Conservation (phyloP, 192 early-diverging fungal species). For the Linnemannia elongata region DNA sequence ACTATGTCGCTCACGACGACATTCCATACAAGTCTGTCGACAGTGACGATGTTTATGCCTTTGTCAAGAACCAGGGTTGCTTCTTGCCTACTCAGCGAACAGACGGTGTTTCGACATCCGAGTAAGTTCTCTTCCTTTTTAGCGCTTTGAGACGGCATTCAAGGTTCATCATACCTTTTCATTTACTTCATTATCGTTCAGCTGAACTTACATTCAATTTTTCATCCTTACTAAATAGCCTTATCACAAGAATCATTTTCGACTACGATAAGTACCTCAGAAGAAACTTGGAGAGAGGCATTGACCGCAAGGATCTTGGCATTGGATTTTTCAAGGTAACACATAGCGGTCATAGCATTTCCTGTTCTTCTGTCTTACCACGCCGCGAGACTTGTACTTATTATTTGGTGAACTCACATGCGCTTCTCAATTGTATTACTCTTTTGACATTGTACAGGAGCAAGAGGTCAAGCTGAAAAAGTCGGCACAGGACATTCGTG, state of each 20-base stretch:
- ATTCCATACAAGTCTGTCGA: constrained; percentile 81
- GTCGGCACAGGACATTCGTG: constrained; percentile 76
- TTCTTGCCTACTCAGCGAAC: constrained; percentile 80
- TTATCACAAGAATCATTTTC: constrained; percentile 87
- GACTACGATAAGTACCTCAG: constrained; percentile 89
- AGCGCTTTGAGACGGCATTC: neutral
- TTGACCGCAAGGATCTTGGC: constrained; percentile 84
- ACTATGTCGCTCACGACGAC: constrained; percentile 89
- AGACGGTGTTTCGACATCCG: constrained; percentile 86
- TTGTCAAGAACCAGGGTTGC: constrained; percentile 81
- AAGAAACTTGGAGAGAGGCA: constrained; percentile 87
- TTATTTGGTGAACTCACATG: neutral
- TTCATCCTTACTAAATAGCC: neutral
- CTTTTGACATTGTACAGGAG: constrained; percentile 54
- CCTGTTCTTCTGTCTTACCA: neutral
- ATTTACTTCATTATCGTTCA: neutral
- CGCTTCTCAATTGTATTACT: neutral
- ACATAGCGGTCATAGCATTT: neutral
- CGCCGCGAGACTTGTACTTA: neutral
- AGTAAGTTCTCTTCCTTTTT: constrained; percentile 26
- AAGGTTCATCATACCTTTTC: neutral
- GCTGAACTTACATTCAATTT: neutral
- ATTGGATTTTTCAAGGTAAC: constrained; percentile 83
- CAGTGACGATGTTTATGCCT: constrained; percentile 81
- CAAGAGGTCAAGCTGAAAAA: constrained; percentile 84